Base-by-base conservation (phyloP, 164 flowering plant genomes). In the Nymphaea colorata region DNA sequence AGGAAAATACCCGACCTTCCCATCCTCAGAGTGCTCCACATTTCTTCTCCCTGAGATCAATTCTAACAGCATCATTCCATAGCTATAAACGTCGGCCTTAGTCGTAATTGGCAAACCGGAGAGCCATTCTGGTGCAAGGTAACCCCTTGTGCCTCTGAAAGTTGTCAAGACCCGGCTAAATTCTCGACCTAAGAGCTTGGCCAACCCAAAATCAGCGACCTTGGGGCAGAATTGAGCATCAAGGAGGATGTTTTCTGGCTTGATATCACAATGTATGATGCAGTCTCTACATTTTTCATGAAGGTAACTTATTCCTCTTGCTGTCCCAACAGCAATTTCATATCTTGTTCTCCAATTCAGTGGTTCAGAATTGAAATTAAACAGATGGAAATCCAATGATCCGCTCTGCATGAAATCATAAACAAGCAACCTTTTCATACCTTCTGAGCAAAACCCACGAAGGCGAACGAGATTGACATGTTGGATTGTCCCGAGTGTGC, bases 401-500 rank as follows among this genome's bases (percentile, higher is more conserved):
- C 83, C 77, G 7, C 79, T 83, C 2, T 82, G 83, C 89, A 83
- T 82, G 72, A 80, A 85, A 42, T 82, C 86, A 62, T 84, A 86
- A 4, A 86, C 85, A 68, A 87, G 68, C 74, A 80, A 64, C 66
- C 76, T 81, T 42, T 74, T 74, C 17, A 70, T 62, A 53, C 79
- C 77, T 70, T 84, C 83, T 2, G 81, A 75, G 73, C 86, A 86
- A 43, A 82, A 84, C n/a, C 90, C 90, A 11, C 79, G 79, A 44
- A 86, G 78, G 4, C 85, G 79, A 42, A 84, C 79, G 8, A 84
- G 83, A 76, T 86, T 84, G 6, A 81, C 79, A 68, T 84, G 87
- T 42, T 82, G 92, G 70, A 86, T 77, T 42, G 76, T 82, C 61
- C 93, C 93, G 11, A 88, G 85, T 2, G 91, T 84, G 79, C 81